These are phyloP conservation scores for Tuber aestivum DNA, from an alignment of 495 filamentous ascomycete species.

Conservation along the genomic window DNA sequence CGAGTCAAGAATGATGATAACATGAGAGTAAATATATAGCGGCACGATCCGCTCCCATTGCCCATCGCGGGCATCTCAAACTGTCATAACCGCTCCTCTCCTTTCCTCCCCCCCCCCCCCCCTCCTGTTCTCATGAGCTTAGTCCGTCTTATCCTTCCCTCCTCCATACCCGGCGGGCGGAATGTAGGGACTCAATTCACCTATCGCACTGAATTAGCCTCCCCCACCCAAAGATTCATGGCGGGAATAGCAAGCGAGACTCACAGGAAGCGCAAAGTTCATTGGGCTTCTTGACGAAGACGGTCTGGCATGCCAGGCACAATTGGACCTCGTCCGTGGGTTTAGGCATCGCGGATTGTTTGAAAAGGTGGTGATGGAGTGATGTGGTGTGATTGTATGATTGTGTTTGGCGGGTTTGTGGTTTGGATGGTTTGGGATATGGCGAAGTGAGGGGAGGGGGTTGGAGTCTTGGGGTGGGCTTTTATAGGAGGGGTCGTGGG, in stretches of 20 bases:
- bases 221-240: too few relatives aligned
- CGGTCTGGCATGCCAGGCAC: background rate
- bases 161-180: background rate
- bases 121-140: too few relatives aligned
- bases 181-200: background rate
- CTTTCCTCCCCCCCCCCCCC: background rate
- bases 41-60: too few relatives aligned
- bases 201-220: background rate
- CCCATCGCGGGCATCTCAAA: too few relatives aligned
- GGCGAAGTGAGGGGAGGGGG: background rate
- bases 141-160: background rate
- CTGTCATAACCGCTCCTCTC: too few relatives aligned
- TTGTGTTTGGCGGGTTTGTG: too few relatives aligned
- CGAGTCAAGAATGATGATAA: too few relatives aligned
- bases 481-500: too few relatives aligned
- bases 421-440: background rate
- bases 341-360: background rate
- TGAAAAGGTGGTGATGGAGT: too few relatives aligned
- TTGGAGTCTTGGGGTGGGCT: background rate
- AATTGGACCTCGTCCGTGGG: background rate
- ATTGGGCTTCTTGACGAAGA: background rate
- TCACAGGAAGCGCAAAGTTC: background rate
- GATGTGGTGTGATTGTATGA: too few relatives aligned
- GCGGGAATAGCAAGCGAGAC: background rate
- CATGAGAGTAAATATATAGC: too few relatives aligned